Evolutionary conservation across 2,329 filamentous ascomycete genomes (phyloP).

Genomic region (Geosmithia morbida): DNA sequence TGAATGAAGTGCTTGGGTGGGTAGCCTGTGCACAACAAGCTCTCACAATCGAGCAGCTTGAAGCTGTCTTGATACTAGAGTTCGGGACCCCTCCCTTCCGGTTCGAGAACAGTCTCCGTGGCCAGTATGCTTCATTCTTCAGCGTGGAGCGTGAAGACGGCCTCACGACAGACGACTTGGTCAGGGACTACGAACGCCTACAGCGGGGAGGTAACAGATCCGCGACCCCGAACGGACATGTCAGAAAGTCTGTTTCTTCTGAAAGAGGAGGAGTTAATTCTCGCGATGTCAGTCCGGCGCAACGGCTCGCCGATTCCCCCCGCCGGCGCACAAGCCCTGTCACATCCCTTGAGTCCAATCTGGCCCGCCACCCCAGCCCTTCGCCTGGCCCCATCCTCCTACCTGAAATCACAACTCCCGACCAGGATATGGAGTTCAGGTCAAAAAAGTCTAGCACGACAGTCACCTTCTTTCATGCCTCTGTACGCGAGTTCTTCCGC

Average conservation of each 20-base stretch:
- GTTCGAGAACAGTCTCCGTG: conserved; percentile 25
- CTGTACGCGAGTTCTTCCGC: conserved; percentile 22
- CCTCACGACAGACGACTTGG: conserved; percentile 23
- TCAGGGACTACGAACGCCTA: conserved; percentile 19
- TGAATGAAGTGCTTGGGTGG: conserved; percentile 33
- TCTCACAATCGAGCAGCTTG: conserved; percentile 26
- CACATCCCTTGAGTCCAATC: neutral
- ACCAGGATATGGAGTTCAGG: conserved; percentile 21
- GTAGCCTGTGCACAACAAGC: conserved; percentile 27
- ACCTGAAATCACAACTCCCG: conserved; percentile 15
- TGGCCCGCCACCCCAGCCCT: conserved; percentile 8
- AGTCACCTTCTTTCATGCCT: conserved; percentile 24
- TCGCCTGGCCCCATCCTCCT: conserved; percentile 9
- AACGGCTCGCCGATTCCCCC: neutral
- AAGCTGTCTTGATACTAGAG: conserved; percentile 24
- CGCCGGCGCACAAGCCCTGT: conserved; percentile 1
- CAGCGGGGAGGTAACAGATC: conserved; percentile 6
- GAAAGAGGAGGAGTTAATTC: conserved; percentile 1
- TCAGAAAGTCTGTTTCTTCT: conserved; percentile 1
- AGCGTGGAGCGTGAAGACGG: conserved; percentile 28
- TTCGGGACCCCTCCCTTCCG: conserved; percentile 24
- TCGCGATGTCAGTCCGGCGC: neutral
- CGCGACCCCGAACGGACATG: conserved; percentile 1
- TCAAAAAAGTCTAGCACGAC: conserved; percentile 24
- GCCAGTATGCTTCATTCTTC: conserved; percentile 31